Evolutionary conservation across 306 rosid genomes (phyloP).

Genomic region (Citrullus amarus): DNA sequence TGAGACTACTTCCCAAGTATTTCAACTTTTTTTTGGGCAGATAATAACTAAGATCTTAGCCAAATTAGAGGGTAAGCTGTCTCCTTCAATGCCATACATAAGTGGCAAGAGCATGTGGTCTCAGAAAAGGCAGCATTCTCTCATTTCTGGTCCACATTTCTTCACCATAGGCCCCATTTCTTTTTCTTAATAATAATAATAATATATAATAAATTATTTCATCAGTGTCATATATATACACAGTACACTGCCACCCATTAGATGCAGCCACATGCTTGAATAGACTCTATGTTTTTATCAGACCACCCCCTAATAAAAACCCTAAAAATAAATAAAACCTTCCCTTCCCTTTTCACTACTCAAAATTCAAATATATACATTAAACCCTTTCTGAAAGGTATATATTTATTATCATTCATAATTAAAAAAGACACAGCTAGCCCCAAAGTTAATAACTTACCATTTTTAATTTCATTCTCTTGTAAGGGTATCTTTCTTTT

Average conservation of each 20-base stretch:
- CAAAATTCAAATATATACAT: neutral
- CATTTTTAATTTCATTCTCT: too few relatives aligned
- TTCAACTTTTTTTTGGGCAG: neutral
- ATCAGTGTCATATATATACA: neutral
- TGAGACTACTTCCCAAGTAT: too few relatives aligned
- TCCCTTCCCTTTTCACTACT: neutral
- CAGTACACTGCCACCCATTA: conserved; percentile 5
- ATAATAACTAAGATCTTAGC: conserved; percentile 7
- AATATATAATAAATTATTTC: neutral
- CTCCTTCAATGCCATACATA: conserved; percentile 15
- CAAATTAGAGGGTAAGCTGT: conserved; percentile 18
- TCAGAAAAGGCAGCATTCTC: conserved; percentile 13
- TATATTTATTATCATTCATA: neutral
- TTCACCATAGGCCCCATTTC: neutral
- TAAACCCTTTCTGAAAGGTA: neutral
- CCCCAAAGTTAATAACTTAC: too few relatives aligned
- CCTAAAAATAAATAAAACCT: neutral
- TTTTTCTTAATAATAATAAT: too few relatives aligned
- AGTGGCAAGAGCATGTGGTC: conserved; percentile 20
- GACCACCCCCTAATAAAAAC: neutral
- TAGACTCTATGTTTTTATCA: conserved; percentile 8
- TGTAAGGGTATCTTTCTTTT: too few relatives aligned
- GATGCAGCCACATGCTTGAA: conserved; percentile 13
- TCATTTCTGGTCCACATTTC: conserved; percentile 15
- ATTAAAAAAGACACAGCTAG: too few relatives aligned